A percentile compares a stretch with the other conserved stretches of the same genome.
phyloP scores from a whole-genome alignment of 1,284 basidiomycete species.

The Moniliophthora roreri region DNA sequence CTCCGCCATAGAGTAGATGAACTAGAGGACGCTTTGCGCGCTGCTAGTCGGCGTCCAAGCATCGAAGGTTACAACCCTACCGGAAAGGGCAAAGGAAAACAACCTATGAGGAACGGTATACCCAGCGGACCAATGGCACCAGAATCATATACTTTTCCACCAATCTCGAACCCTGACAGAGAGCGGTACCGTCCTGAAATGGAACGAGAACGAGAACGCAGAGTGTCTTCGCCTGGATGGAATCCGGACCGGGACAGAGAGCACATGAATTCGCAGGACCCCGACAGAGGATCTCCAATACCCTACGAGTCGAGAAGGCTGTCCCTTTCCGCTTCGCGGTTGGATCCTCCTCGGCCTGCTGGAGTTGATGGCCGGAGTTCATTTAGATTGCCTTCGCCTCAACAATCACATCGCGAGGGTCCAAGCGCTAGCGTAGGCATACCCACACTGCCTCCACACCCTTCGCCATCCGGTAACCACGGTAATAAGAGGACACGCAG shows the following conservation, averaged over 20 bases:
- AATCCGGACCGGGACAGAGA: slow-evolving; percentile 36
- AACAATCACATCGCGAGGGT: neutral
- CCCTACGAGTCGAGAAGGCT: slow-evolving; percentile 48
- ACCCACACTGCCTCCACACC: slow-evolving; percentile 15
- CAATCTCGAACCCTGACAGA: slow-evolving; percentile 24
- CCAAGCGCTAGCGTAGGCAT: slow-evolving; percentile 21
- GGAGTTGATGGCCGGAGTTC: neutral
- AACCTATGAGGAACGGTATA: slow-evolving; percentile 34
- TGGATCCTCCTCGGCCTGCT: slow-evolving; percentile 38
- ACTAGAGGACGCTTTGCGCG: slow-evolving; percentile 52
- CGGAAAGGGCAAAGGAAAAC: slow-evolving; percentile 34
- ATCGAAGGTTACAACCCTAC: slow-evolving; percentile 21
- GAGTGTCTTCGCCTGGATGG: slow-evolving; percentile 34
- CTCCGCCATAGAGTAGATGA: slow-evolving; percentile 58
- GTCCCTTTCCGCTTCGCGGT: slow-evolving; percentile 47
- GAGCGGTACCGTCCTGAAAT: slow-evolving; percentile 15
- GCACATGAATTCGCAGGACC: slow-evolving; percentile 13
- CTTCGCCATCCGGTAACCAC: slow-evolving; percentile 4
- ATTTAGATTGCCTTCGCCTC: neutral
- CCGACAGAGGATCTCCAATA: slow-evolving; percentile 36
- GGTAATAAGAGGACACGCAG: neutral
- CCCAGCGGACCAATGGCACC: slow-evolving; percentile 24
- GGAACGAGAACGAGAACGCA: slow-evolving; percentile 21
- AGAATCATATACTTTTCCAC: slow-evolving; percentile 52
- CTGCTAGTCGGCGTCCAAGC: slow-evolving; percentile 32